phyloP scores from a whole-genome alignment of 768 basidiomycete species.

The Coprinopsis cinerea region DNA sequence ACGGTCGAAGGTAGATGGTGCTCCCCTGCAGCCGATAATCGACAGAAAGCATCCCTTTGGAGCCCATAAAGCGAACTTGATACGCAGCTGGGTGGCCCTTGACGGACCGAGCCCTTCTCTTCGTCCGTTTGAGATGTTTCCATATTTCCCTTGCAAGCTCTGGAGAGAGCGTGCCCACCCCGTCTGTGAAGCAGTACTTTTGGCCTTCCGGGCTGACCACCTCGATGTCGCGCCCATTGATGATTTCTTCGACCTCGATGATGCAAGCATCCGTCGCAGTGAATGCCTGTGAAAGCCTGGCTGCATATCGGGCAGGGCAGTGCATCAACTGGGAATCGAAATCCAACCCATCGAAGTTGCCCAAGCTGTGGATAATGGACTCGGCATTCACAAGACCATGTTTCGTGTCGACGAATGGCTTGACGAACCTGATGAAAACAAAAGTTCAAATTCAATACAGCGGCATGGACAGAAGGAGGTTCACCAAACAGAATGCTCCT shows the following conservation, averaged over 20 bases:
- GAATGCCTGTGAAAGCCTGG: constrained; percentile 68
- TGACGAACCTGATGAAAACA: constrained; percentile 65
- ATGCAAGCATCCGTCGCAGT: constrained; percentile 64
- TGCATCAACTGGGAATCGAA: constrained; percentile 43
- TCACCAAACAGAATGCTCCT: constrained; percentile 55
- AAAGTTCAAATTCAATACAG: too few species aligned
- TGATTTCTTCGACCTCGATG: constrained; percentile 43
- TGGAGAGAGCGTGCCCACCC: constrained; percentile 58
- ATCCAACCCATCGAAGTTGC: constrained; percentile 42
- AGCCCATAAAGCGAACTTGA: constrained; percentile 58
- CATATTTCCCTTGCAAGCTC: constrained; percentile 49
- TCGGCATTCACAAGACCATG: constrained; percentile 31
- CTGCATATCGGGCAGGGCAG: constrained; percentile 67
- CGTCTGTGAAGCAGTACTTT: constrained; percentile 60
- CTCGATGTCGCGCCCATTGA: constrained; percentile 31
- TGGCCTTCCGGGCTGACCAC: constrained; percentile 13
- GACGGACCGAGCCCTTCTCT: constrained; percentile 26
- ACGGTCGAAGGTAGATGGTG: constrained; percentile 46
- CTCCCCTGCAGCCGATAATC: constrained; percentile 46
- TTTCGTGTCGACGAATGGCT: constrained; percentile 37
- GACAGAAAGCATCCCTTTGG: constrained; percentile 60
- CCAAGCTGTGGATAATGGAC: constrained; percentile 49
- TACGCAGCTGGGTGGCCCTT: constrained; percentile 42
- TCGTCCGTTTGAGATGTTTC: constrained; percentile 31
- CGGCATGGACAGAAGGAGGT: background rate